phyloP scores from a whole-genome alignment of 768 basidiomycete species.

The Auricularia cornea region DNA sequence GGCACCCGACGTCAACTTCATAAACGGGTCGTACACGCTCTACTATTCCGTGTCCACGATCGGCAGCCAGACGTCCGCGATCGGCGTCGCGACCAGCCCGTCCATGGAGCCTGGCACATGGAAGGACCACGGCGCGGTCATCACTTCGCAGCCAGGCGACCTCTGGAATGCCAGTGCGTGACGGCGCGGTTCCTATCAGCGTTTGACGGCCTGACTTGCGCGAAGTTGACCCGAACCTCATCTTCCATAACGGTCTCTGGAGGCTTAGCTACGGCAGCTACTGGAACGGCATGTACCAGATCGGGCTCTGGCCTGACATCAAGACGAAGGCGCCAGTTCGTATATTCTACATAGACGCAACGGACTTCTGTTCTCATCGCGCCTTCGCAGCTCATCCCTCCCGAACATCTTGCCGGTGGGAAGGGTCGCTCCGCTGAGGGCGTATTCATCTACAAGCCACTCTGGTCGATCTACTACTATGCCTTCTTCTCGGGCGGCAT shows the following conservation, averaged over 20 bases:
- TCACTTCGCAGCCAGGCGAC: slow-evolving; percentile 10
- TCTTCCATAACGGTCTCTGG: slow-evolving; percentile 12
- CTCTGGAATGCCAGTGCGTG: slow-evolving; percentile 11
- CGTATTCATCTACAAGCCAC: slow-evolving; percentile 3
- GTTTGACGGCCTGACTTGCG: no score
- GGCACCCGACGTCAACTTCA: slow-evolving; percentile 17
- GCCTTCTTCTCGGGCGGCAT: slow-evolving; percentile 4
- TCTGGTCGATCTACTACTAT: background rate
- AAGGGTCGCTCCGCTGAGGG: slow-evolving; percentile 2
- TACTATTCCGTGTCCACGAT: slow-evolving; percentile 17
- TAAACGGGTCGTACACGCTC: slow-evolving; percentile 14
- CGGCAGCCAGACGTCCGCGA: slow-evolving; percentile 18
- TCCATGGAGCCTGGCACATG: slow-evolving; percentile 18
- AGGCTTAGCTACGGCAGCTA: slow-evolving; percentile 14
- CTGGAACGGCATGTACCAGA: slow-evolving; percentile 11
- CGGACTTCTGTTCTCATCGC: no score
- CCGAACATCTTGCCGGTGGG: background rate
- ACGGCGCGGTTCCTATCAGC: no score
- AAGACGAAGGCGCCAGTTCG: background rate
- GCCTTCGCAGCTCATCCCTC: background rate
- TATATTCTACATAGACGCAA: background rate
- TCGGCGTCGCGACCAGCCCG: slow-evolving; percentile 16
- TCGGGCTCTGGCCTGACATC: slow-evolving; percentile 13
- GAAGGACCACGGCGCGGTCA: slow-evolving; percentile 17
- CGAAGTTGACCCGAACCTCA: slow-evolving; percentile 11